Percentiles rank a stretch among this genome's conserved stretches.
These are phyloP conservation scores for Phaffia rhodozyma DNA, from an alignment of 1,284 basidiomycete genomes.

Conservation along the genomic window DNA sequence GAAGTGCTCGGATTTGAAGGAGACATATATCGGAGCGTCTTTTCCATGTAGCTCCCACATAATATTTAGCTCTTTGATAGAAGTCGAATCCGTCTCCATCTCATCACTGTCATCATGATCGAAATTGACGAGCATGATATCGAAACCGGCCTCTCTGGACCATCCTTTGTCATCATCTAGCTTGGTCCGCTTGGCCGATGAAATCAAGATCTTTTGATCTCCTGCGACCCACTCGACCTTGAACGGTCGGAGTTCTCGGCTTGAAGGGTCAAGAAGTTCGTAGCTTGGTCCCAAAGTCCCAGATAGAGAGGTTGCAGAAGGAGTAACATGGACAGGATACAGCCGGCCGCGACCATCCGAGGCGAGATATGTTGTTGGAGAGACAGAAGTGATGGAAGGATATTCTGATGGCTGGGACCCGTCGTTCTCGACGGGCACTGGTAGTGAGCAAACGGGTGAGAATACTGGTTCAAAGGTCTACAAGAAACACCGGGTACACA, in stretches of 20 bases:
- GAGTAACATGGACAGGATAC: constrained; percentile 40
- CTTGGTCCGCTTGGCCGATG: not conserved
- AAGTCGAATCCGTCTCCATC: not conserved
- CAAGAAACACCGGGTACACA: constrained; percentile 31
- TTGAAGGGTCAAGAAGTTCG: constrained; percentile 23
- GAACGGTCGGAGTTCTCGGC: constrained; percentile 16
- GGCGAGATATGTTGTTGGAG: constrained; percentile 44
- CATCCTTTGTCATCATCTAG: constrained; percentile 9
- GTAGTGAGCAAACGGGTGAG: constrained; percentile 48
- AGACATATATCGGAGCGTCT: constrained; percentile 12
- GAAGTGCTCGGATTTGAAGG: not conserved
- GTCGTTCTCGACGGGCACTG: constrained; percentile 32
- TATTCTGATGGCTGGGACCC: constrained; percentile 51
- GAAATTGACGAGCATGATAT: constrained; percentile 24
- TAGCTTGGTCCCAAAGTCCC: constrained; percentile 42
- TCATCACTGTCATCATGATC: not conserved
- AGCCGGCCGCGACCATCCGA: constrained; percentile 61
- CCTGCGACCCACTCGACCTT: constrained; percentile 19
- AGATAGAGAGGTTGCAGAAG: constrained; percentile 37
- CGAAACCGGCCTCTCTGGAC: constrained; percentile 22
- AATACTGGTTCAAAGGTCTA: constrained; percentile 45
- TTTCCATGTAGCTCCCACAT: constrained; percentile 13
- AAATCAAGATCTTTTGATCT: constrained; percentile 24
- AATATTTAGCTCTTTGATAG: not conserved
- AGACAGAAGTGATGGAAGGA: constrained; percentile 54